Evolutionary conservation across 2,329 filamentous ascomycete species (phyloP).

Genomic region (Ophiocordyceps sinensis): DNA sequence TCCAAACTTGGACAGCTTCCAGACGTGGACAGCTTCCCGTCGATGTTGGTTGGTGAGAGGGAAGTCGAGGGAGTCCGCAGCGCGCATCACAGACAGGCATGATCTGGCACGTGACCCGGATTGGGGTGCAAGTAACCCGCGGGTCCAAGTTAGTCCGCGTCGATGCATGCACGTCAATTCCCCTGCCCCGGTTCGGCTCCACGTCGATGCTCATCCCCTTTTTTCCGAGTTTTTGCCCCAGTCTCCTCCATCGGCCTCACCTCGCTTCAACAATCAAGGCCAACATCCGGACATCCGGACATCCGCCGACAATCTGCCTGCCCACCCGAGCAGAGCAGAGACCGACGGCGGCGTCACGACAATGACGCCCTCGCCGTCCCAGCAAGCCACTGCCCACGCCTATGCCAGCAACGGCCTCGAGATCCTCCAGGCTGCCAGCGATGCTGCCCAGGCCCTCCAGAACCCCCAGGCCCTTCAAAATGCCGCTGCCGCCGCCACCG

Average conservation of each 20-base stretch:
- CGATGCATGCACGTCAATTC: too few relatives aligned
- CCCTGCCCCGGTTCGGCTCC: too few relatives aligned
- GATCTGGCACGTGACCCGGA: too few relatives aligned
- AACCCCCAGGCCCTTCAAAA: conserved; percentile 23
- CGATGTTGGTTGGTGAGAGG: too few relatives aligned
- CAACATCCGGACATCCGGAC: conserved; percentile 25
- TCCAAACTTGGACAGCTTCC: too few relatives aligned
- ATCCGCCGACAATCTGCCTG: conserved; percentile 30
- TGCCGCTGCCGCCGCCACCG: conserved; percentile 21
- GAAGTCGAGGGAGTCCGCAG: too few relatives aligned
- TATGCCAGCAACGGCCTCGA: conserved; percentile 31
- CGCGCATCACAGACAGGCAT: too few relatives aligned
- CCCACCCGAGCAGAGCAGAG: too few relatives aligned
- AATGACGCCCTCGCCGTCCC: conserved; percentile 12
- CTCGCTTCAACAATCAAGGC: conserved; percentile 20
- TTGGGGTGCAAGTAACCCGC: too few relatives aligned
- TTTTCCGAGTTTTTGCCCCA: neutral
- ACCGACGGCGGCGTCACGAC: conserved; percentile 1
- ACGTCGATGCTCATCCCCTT: neutral
- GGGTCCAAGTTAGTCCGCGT: too few relatives aligned
- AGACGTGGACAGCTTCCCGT: too few relatives aligned
- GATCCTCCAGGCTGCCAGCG: conserved; percentile 29
- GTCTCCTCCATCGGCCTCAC: conserved; percentile 16
- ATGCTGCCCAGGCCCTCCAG: conserved; percentile 25
- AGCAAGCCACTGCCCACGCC: conserved; percentile 20